phyloP scores from a whole-genome alignment of 176 grass and related monocot genomes.

The Bromus sterilis region DNA sequence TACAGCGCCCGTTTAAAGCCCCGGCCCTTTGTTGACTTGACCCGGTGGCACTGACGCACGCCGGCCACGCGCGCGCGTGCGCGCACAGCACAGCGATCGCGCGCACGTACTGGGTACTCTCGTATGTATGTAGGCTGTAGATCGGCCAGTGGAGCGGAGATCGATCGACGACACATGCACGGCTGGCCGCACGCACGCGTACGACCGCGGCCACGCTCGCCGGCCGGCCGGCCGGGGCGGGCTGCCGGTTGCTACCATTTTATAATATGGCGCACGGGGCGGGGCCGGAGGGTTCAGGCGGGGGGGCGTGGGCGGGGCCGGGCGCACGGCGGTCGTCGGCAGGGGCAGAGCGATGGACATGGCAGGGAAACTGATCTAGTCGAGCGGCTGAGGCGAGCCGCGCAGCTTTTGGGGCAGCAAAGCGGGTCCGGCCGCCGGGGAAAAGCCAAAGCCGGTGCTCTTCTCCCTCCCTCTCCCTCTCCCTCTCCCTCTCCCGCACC shows the following conservation, averaged over 20 bases:
- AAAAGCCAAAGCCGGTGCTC: constrained; percentile 12
- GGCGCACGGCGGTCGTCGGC: constrained; percentile 43
- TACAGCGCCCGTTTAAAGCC: not conserved
- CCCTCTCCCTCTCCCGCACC: not conserved
- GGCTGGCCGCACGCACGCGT: not conserved
- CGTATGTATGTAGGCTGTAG: not conserved
- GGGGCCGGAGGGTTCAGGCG: not conserved
- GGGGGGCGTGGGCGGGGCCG: not conserved
- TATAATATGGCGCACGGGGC: not conserved
- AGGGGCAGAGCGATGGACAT: constrained; percentile 4
- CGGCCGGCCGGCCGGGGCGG: not conserved
- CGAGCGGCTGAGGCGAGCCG: not conserved
- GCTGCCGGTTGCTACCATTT: not conserved
- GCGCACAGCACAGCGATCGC: not conserved
- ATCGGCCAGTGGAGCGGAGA: not conserved
- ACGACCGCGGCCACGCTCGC: not conserved
- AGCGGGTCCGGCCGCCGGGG: not conserved
- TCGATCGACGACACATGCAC: not conserved
- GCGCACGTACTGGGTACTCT: not conserved
- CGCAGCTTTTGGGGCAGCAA: constrained; percentile 20
- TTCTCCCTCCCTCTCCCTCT: no score
- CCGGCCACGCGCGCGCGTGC: not conserved
- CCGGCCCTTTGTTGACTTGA: not conserved
- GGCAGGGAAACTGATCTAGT: not conserved
- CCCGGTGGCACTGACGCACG: not conserved